phyloP scores from a whole-genome alignment of 2,329 filamentous ascomycete species.

The Cladophialophora psammophila region DNA sequence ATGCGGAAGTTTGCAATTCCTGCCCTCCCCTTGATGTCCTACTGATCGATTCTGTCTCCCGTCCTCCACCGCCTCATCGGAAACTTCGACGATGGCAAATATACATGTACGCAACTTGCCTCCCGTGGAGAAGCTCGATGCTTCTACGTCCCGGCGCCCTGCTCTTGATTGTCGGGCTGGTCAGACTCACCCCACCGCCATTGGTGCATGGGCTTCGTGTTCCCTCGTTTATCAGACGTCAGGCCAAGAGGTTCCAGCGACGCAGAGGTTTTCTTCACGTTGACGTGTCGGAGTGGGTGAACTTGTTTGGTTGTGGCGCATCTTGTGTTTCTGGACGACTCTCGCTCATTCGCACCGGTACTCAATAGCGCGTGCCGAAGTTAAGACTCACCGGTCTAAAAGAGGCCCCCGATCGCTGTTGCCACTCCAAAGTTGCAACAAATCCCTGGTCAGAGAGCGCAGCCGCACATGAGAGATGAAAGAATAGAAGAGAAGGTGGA shows the following conservation, averaged over 20 bases:
- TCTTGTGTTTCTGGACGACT: not conserved
- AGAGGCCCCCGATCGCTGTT: not conserved
- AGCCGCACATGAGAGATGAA: conserved; percentile 3
- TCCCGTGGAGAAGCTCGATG: conserved; percentile 4
- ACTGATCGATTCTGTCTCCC: not conserved
- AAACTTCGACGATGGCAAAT: not conserved
- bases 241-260: not conserved
- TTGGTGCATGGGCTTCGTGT: not conserved
- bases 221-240: not conserved
- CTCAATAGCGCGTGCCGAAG: not conserved
- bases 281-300: not conserved
- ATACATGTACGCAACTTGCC: not conserved
- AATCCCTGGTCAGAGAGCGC: not conserved
- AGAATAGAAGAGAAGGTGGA: conserved; percentile 8
- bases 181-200: not conserved
- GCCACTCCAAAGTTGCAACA: conserved; percentile 1
- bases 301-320: not conserved
- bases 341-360: not conserved
- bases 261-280: not conserved
- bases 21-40: conserved; percentile 1
- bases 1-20: not conserved
- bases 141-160: not conserved
- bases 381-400: not conserved
- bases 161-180: not conserved
- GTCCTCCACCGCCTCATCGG: not conserved